Evolutionary conservation across 2,329 filamentous ascomycete species (phyloP).

Genomic region (Akanthomyces muscarius): DNA sequence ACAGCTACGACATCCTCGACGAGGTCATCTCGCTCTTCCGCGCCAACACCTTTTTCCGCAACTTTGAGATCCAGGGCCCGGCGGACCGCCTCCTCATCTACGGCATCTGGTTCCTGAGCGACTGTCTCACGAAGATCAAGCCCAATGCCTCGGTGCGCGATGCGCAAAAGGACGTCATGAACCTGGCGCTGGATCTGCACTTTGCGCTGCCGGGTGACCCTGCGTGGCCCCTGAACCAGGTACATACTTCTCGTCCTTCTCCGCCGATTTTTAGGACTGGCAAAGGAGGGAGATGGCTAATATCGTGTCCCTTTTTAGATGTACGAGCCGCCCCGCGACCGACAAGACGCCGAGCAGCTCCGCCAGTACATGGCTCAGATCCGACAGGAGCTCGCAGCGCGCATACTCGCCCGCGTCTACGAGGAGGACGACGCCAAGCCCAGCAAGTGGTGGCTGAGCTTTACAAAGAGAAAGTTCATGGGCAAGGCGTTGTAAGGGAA

Average conservation of each 20-base stretch:
- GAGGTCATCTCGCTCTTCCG: slow-evolving; percentile 91
- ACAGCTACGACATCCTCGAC: slow-evolving; percentile 94
- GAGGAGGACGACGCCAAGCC: slow-evolving; percentile 70
- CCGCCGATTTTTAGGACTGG: no score
- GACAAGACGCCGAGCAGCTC: slow-evolving; percentile 84
- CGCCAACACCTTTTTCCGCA: slow-evolving; percentile 97
- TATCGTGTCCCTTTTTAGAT: slow-evolving; percentile 45
- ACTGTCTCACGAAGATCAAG: slow-evolving; percentile 84
- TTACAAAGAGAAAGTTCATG: slow-evolving; percentile 99
- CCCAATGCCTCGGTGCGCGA: slow-evolving; percentile 60
- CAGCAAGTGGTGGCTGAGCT: slow-evolving; percentile 95
- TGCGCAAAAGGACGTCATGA: slow-evolving; percentile 73
- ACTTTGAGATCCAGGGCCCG: slow-evolving; percentile 97
- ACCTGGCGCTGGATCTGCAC: slow-evolving; percentile 84
- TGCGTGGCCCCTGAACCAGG: slow-evolving; percentile 88
- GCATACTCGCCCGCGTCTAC: slow-evolving; percentile 83
- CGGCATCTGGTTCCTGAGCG: slow-evolving; percentile 90
- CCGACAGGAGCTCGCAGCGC: slow-evolving; percentile 79
- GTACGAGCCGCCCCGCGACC: slow-evolving; percentile 82
- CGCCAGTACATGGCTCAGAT: slow-evolving; percentile 90
- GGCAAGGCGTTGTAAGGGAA: slow-evolving; percentile 71
- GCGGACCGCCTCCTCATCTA: slow-evolving; percentile 94
- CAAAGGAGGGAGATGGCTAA: no score
- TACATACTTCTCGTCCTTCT: slow-evolving; percentile 24
- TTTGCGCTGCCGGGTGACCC: slow-evolving; percentile 95